These are phyloP conservation scores for Paratinospora sagittata DNA, from an alignment of 164 flowering plant genomes.

Conservation along the genomic window DNA sequence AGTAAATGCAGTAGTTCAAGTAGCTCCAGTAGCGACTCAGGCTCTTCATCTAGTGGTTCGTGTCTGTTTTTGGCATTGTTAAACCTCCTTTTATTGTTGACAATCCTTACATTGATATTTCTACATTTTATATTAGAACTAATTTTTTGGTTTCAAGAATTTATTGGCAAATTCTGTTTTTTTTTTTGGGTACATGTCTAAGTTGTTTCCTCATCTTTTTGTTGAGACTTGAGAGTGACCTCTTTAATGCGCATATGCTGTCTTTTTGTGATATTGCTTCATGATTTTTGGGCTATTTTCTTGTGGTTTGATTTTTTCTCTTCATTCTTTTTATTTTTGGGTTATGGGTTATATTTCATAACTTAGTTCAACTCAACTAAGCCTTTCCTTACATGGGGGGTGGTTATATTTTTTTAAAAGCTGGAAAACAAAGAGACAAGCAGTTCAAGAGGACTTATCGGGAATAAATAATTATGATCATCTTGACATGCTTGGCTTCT, in stretches of 20 bases:
- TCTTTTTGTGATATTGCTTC: no score
- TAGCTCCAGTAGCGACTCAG: slow-evolving; percentile 74
- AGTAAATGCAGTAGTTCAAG: slow-evolving; percentile 64
- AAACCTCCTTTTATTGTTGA: background rate
- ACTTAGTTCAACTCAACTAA: background rate
- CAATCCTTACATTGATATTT: background rate
- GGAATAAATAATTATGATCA: no score
- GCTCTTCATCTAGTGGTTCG: slow-evolving; percentile 88
- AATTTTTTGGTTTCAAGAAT: background rate
- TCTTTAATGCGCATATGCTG: no score
- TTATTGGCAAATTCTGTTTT: background rate
- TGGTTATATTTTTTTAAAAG: background rate
- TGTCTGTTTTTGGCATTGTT: slow-evolving; percentile 14
- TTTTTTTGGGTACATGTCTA: background rate
- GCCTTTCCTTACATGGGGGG: no score
- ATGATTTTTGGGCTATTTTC: no score
- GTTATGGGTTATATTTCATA: background rate
- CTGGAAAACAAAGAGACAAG: background rate
- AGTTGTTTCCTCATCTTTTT: no score
- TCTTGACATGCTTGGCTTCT: no score
- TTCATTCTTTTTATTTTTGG: background rate
- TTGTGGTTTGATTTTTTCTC: background rate
- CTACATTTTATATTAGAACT: background rate
- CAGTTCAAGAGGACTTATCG: no score
- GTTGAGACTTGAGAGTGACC: no score